Percentiles rank a stretch among this genome's conserved stretches.
Conservation (phyloP, 371 early-diverging fungal genomes). For the Mortierella sp. region DNA sequence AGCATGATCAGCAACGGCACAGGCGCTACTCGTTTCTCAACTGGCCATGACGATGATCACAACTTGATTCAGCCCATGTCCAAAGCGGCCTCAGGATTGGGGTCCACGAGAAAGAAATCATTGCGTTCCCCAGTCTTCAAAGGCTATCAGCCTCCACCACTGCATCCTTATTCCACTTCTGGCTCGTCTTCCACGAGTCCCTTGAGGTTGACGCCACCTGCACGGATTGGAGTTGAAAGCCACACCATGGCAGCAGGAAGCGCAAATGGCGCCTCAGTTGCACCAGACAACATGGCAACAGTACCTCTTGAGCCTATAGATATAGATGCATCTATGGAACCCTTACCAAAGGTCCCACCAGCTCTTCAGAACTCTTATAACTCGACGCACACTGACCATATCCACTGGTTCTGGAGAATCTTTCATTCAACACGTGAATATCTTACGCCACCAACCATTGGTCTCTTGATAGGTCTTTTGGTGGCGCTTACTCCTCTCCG, state of each 20-base stretch:
- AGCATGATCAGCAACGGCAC: conserved; percentile 46
- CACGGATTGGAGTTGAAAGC: not conserved
- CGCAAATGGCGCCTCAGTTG: not conserved
- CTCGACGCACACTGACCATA: conserved; percentile 6
- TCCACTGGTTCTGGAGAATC: conserved; percentile 29
- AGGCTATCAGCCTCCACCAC: conserved; percentile 32
- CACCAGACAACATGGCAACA: conserved; percentile 15
- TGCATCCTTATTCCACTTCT: conserved; percentile 2
- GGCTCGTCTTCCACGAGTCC: conserved; percentile 8
- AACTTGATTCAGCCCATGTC: conserved; percentile 9
- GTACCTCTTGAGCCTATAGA: conserved; percentile 24
- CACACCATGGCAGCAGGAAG: not conserved
- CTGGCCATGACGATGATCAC: conserved; percentile 31
- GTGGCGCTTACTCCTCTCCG: conserved; percentile 60
- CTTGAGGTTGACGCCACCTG: conserved; percentile 15
- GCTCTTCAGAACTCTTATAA: conserved; percentile 26
- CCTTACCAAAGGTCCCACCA: conserved; percentile 42
- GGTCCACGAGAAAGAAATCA: conserved; percentile 14
- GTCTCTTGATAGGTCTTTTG: conserved; percentile 59
- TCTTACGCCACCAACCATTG: conserved; percentile 59
- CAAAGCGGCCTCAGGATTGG: not conserved
- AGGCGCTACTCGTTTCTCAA: conserved; percentile 35
- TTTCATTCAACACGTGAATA: conserved; percentile 50
- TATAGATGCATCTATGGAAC: not conserved
- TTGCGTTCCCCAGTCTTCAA: conserved; percentile 20